Conservation (phyloP, 805 yeast genomes). For the Pichia nakasei region DNA sequence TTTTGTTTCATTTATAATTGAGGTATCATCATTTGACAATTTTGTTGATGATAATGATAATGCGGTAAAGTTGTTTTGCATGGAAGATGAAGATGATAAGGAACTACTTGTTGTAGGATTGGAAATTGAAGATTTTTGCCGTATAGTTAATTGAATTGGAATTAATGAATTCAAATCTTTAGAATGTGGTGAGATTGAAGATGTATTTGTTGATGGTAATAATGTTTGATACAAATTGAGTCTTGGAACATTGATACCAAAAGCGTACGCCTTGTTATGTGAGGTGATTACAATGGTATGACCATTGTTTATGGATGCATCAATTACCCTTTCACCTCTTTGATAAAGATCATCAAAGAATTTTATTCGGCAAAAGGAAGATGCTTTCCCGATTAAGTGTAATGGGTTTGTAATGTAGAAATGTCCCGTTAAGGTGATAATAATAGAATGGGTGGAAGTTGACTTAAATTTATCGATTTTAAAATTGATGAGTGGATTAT, state of each 20-base stretch:
- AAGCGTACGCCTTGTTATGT: slow-evolving; percentile 50
- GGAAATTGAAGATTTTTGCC: neutral
- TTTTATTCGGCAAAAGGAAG: slow-evolving; percentile 7
- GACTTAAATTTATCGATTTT: slow-evolving; percentile 2
- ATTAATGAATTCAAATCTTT: slow-evolving; percentile 4
- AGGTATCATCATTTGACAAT: neutral
- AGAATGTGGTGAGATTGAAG: slow-evolving; percentile 11
- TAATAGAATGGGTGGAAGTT: slow-evolving; percentile 7
- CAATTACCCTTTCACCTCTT: slow-evolving; percentile 21
- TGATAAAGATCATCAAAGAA: slow-evolving; percentile 7
- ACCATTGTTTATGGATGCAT: slow-evolving; percentile 50
- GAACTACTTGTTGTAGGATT: neutral
- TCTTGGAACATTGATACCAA: slow-evolving; percentile 60
- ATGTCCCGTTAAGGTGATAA: slow-evolving; percentile 8
- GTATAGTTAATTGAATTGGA: slow-evolving; percentile 1
- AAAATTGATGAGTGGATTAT: slow-evolving; percentile 3
- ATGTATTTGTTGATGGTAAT: neutral
- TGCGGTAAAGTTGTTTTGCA: slow-evolving; percentile 4
- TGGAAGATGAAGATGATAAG: slow-evolving; percentile 12
- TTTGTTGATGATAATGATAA: neutral
- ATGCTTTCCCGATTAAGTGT: neutral
- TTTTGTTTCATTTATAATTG: neutral
- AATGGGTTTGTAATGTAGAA: slow-evolving; percentile 3
- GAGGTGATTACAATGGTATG: slow-evolving; percentile 55
- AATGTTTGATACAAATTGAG: slow-evolving; percentile 1